A percentile compares a stretch with the other conserved stretches of the same genome.
phyloP scores from a whole-genome alignment of 768 basidiomycete species.

The Hygrocybe punicea region DNA sequence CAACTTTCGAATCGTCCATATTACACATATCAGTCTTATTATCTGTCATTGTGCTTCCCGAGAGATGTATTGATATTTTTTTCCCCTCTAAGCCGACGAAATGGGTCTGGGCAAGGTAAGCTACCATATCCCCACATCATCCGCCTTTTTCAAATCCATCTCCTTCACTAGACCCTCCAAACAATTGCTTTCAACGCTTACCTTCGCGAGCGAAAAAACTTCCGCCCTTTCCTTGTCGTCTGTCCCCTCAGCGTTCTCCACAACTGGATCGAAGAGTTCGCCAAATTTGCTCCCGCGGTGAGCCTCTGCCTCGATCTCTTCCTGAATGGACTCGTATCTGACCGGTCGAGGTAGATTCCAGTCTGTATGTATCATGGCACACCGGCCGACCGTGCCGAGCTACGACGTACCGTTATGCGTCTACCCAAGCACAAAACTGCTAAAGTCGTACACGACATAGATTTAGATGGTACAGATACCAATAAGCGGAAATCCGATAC shows the following conservation, averaged over 20 bases:
- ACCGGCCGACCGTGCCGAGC: slow-evolving; percentile 73
- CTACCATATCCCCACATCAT: background rate
- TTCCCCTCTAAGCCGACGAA: slow-evolving; percentile 67
- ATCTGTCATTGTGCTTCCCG: background rate
- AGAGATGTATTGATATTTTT: background rate
- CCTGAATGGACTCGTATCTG: background rate
- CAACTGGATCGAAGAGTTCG: slow-evolving; percentile 86
- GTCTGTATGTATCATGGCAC: slow-evolving; percentile 89
- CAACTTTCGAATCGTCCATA: background rate
- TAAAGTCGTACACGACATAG: no score
- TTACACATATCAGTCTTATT: no score
- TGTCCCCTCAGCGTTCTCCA: slow-evolving; percentile 91
- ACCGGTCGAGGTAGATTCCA: slow-evolving; percentile 59
- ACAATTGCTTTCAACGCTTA: slow-evolving; percentile 92
- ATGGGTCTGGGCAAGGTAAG: slow-evolving; percentile 88
- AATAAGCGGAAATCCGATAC: no score
- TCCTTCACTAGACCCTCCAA: slow-evolving; percentile 72
- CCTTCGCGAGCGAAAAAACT: slow-evolving; percentile 68
- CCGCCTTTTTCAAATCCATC: background rate
- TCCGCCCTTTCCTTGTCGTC: slow-evolving; percentile 79
- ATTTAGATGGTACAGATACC: no score
- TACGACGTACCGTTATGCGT: slow-evolving; percentile 63
- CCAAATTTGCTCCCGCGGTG: slow-evolving; percentile 77
- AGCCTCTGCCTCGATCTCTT: slow-evolving; percentile 19
- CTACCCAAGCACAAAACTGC: slow-evolving; percentile 21